Percentiles rank a stretch among this genome's conserved stretches.
These are phyloP conservation scores for Atkinsonella texensis DNA, from an alignment of 2,329 filamentous ascomycete species.

Conservation along the genomic window DNA sequence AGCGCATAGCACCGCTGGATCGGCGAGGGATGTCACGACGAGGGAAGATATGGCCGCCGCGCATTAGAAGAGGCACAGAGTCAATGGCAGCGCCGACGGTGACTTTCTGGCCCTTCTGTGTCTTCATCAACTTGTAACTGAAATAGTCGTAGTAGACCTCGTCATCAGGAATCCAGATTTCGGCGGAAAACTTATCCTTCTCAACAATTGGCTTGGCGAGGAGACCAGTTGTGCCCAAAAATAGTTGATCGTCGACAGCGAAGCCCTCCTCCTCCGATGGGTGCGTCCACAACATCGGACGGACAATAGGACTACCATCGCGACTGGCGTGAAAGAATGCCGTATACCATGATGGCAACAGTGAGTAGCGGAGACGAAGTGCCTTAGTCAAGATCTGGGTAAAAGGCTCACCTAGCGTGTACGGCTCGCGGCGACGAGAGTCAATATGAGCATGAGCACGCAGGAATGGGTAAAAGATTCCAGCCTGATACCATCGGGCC, in stretches of 20 bases:
- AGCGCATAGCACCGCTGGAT: slow-evolving; percentile 80
- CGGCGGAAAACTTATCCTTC: slow-evolving; percentile 58
- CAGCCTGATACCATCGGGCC: slow-evolving; percentile 91
- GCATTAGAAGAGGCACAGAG: slow-evolving; percentile 82
- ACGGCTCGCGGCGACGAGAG: slow-evolving; percentile 85
- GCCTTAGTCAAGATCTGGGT: slow-evolving; percentile 78
- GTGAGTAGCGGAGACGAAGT: slow-evolving; percentile 73
- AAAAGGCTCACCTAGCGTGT: slow-evolving; percentile 75
- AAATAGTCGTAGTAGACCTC: slow-evolving; percentile 95
- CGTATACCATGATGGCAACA: slow-evolving; percentile 92
- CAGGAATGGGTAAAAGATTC: slow-evolving; percentile 97
- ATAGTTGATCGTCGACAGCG: slow-evolving; percentile 82
- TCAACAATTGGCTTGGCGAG: slow-evolving; percentile 85
- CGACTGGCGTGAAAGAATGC: slow-evolving; percentile 83
- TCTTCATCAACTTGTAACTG: slow-evolving; percentile 62
- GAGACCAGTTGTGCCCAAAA: slow-evolving; percentile 76
- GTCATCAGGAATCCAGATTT: slow-evolving; percentile 79
- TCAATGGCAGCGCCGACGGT: slow-evolving; percentile 69
- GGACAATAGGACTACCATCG: slow-evolving; percentile 74
- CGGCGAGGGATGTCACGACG: slow-evolving; percentile 80
- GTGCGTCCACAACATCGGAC: slow-evolving; percentile 88
- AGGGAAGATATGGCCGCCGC: slow-evolving; percentile 81
- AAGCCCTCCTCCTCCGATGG: slow-evolving; percentile 81
- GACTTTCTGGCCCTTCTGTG: slow-evolving; percentile 56
- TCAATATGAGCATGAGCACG: slow-evolving; percentile 95